A percentile compares a stretch with the other conserved stretches of the same genome.
Conservation (phyloP, 768 basidiomycete genomes). For the Aureoboletus auriporus region DNA sequence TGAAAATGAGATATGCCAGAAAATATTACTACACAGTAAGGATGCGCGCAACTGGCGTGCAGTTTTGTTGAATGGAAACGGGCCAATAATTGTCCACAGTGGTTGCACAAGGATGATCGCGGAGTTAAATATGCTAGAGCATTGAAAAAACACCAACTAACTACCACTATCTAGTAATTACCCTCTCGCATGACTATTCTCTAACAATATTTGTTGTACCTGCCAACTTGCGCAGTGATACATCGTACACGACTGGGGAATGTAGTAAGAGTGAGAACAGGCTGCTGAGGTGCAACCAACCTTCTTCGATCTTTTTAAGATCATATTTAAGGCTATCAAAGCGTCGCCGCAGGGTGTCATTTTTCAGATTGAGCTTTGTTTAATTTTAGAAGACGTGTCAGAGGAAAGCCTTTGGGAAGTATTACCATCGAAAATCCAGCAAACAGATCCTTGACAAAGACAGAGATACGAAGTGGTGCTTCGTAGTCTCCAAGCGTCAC, state of each 20-base stretch:
- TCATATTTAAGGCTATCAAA: conserved; percentile 86
- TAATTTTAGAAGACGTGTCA: conserved; percentile 4
- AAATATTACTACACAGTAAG: conserved; percentile 6
- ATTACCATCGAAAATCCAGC: conserved; percentile 79
- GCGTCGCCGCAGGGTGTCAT: conserved; percentile 67
- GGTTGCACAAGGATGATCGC: conserved; percentile 12
- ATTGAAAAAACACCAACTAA: too few species aligned
- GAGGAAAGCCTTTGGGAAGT: not conserved
- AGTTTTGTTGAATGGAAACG: conserved; percentile 5
- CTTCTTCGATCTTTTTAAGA: conserved; percentile 87
- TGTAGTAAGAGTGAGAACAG: not conserved
- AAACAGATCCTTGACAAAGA: conserved; percentile 78
- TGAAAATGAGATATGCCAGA: not conserved
- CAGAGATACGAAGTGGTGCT: conserved; percentile 71
- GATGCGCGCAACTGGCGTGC: not conserved
- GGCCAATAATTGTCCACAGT: not conserved
- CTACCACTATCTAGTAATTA: not conserved
- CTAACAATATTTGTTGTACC: conserved; percentile 15
- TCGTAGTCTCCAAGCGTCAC: conserved; percentile 83
- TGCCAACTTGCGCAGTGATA: conserved; percentile 68
- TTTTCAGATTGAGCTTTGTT: conserved; percentile 74
- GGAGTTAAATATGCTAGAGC: conserved; percentile 16
- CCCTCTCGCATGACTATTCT: not conserved
- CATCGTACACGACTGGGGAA: conserved; percentile 73
- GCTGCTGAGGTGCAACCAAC: conserved; percentile 32